Conservation (phyloP, 1,284 basidiomycete species). For the Ganoderma leucocontextum region DNA sequence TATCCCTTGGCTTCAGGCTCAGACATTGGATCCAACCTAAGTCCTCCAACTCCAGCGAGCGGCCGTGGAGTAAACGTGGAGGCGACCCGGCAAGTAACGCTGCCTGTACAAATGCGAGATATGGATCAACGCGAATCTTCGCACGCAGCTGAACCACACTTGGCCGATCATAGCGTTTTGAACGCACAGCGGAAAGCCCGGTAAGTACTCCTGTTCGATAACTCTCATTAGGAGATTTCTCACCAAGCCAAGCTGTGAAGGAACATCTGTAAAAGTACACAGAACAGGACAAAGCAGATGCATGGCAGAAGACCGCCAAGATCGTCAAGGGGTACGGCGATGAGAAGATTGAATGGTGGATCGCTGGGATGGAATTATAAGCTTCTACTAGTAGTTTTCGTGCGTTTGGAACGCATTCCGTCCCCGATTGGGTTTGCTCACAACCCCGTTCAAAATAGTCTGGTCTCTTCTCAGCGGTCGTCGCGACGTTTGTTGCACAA, state of each 20-base stretch:
- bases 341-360: constrained; percentile 19
- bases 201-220: neutral
- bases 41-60: no score
- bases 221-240: neutral
- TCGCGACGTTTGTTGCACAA: constrained; percentile 22
- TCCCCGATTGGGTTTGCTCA: no score
- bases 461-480: constrained; percentile 24
- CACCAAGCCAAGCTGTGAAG: neutral
- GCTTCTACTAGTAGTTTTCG: constrained; percentile 23
- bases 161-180: neutral
- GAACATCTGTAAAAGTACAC: neutral
- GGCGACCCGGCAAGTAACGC: neutral
- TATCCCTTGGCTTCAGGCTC: no score
- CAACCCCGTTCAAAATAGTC: no score
- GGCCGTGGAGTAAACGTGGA: neutral
- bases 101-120: neutral
- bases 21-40: no score
- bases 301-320: neutral
- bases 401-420: no score
- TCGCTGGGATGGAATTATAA: constrained; percentile 25
- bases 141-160: neutral
- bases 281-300: neutral
- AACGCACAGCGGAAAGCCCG: neutral
- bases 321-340: constrained; percentile 16
- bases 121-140: neutral